Conservation (phyloP, 2,329 filamentous ascomycete genomes). For the Cordyceps cicadae region DNA sequence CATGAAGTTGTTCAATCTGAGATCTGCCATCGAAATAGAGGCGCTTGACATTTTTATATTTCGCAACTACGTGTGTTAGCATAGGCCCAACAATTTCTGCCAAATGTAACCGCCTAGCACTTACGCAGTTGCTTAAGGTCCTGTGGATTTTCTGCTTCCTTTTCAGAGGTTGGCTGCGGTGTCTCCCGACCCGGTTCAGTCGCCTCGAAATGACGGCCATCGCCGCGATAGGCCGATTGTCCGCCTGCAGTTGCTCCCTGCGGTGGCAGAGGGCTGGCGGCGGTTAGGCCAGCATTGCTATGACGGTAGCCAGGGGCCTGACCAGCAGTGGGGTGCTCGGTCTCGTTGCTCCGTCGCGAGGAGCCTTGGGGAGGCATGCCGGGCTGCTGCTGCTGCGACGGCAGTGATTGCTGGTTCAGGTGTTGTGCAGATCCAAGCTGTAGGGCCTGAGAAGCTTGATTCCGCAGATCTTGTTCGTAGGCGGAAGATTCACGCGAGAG, state of each 20-base stretch:
- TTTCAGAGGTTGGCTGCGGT: slow-evolving; percentile 42
- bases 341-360: slow-evolving; percentile 39
- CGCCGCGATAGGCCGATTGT: slow-evolving; percentile 32
- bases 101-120: slow-evolving; percentile 18
- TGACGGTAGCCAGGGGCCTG: slow-evolving; percentile 46
- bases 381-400: slow-evolving; percentile 29
- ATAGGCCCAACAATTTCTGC: slow-evolving; percentile 23
- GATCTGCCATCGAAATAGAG: slow-evolving; percentile 94
- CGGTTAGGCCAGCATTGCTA: slow-evolving; percentile 35
- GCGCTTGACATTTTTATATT: slow-evolving; percentile 97
- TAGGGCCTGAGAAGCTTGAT: slow-evolving; percentile 1
- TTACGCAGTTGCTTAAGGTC: slow-evolving; percentile 50
- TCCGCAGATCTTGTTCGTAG: slow-evolving; percentile 34
- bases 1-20: slow-evolving; percentile 80
- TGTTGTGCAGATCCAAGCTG: slow-evolving; percentile 8
- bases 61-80: slow-evolving; percentile 57
- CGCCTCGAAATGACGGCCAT: slow-evolving; percentile 37
- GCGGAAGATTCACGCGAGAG: slow-evolving; percentile 53
- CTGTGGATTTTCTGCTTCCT: slow-evolving; percentile 42
- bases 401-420: slow-evolving; percentile 32
- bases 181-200: slow-evolving; percentile 46
- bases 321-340: slow-evolving; percentile 38
- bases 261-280: slow-evolving; percentile 37
- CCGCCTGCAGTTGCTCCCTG: slow-evolving; percentile 22
- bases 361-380: slow-evolving; percentile 38